phyloP scores from a whole-genome alignment of 352 stramenopile genomes.

The Globisporangium ultimum region DNA sequence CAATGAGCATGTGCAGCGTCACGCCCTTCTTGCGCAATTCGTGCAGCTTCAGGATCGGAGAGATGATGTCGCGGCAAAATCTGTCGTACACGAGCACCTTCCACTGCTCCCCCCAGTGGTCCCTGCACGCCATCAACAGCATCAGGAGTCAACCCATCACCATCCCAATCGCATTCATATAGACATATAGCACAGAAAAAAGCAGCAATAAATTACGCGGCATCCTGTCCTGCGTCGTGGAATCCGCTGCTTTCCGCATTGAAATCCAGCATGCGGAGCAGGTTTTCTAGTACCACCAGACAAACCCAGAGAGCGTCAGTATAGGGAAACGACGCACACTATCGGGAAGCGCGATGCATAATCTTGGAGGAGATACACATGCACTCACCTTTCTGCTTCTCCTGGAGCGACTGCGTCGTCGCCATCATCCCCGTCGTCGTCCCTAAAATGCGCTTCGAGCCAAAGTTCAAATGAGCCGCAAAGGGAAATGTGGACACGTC shows the following conservation, averaged over 20 bases:
- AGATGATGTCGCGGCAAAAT: slow-evolving; percentile 96
- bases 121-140: slow-evolving; percentile 19
- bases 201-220: slow-evolving; percentile 20
- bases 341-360: no score
- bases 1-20: slow-evolving; percentile 96
- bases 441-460: no score
- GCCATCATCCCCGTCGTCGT: slow-evolving; percentile 30
- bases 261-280: slow-evolving; percentile 85
- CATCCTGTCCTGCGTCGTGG: slow-evolving; percentile 32
- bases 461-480: no score
- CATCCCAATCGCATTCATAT: neutral
- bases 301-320: neutral
- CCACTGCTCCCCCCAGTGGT: slow-evolving; percentile 84
- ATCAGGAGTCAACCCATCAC: neutral
- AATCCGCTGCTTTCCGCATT: slow-evolving; percentile 58
- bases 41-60: slow-evolving; percentile 96
- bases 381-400: slow-evolving; percentile 76
- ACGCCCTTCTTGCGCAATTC: slow-evolving; percentile 95
- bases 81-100: slow-evolving; percentile 98
- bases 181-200: neutral
- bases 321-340: neutral
- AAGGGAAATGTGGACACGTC: neutral
- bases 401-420: slow-evolving; percentile 58
- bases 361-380: neutral
- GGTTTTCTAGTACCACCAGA: slow-evolving; percentile 41